A percentile compares a stretch with the other conserved stretches of the same genome.
Conservation (phyloP, 1,284 basidiomycete genomes). For the Xerocomus minutiporus region DNA sequence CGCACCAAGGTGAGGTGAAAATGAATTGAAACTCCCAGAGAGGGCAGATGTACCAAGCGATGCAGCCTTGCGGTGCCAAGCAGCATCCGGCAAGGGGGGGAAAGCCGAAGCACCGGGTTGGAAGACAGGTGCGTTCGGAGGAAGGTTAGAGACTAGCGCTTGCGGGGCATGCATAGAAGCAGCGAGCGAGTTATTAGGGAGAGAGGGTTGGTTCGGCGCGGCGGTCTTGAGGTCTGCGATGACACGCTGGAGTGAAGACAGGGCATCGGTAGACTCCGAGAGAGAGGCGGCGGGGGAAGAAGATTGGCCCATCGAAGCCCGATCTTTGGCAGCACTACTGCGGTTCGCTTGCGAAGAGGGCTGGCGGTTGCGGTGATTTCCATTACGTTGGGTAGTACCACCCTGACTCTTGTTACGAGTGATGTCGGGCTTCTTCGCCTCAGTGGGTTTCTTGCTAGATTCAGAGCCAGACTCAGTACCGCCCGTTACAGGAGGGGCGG, state of each 20-base stretch:
- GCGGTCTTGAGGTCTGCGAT: constrained; percentile 80
- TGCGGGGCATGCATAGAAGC: constrained; percentile 45
- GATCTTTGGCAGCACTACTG: constrained; percentile 43
- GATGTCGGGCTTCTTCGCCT: constrained; percentile 50
- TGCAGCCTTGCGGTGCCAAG: constrained; percentile 72
- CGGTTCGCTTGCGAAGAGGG: constrained; percentile 48
- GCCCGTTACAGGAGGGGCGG: constrained; percentile 32
- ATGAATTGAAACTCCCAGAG: constrained; percentile 60
- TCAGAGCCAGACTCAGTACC: constrained; percentile 65
- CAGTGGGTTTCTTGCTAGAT: constrained; percentile 54
- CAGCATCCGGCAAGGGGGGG: constrained; percentile 48
- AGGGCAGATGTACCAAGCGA: constrained; percentile 61
- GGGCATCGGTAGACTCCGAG: constrained; percentile 63
- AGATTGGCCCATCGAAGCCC: constrained; percentile 43
- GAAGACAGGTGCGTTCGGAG: constrained; percentile 64
- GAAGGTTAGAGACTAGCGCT: constrained; percentile 46
- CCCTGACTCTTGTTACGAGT: constrained; percentile 54
- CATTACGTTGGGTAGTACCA: constrained; percentile 41
- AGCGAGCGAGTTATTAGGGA: constrained; percentile 39
- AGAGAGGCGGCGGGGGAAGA: constrained; percentile 40
- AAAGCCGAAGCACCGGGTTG: constrained; percentile 61
- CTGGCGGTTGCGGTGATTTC: constrained; percentile 51
- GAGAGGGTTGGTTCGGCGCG: constrained; percentile 42
- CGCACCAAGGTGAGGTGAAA: constrained; percentile 70
- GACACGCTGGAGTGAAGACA: constrained; percentile 76